These are phyloP conservation scores for Botrytis galanthina DNA, from an alignment of 2,329 filamentous ascomycete species.

Conservation along the genomic window DNA sequence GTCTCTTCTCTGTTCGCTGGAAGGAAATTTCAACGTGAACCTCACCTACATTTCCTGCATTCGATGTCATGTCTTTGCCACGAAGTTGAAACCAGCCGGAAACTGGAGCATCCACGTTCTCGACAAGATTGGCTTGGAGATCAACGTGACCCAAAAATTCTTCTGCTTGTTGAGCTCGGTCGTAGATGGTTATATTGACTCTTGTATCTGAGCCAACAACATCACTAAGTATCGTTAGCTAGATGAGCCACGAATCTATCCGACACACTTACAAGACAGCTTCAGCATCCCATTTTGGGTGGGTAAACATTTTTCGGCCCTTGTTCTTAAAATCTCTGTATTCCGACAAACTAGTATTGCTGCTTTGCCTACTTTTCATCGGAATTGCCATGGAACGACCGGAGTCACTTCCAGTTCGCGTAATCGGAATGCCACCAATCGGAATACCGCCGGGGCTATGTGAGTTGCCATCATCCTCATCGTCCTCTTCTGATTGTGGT, in stretches of 20 bases:
- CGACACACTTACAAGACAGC: constrained; percentile 76
- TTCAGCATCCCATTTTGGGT: constrained; percentile 93
- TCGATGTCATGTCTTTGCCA: constrained; percentile 57
- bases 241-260: constrained; percentile 21
- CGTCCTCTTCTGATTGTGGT: constrained; percentile 60
- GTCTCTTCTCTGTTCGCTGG: constrained; percentile 82
- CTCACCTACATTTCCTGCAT: constrained; percentile 75
- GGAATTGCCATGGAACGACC: constrained; percentile 86
- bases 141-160: constrained; percentile 90
- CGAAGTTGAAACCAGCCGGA: constrained; percentile 84
- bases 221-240: constrained; percentile 57
- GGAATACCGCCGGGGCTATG: constrained; percentile 43
- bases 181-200: constrained; percentile 91
- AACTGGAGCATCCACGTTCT: constrained; percentile 67
- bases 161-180: constrained; percentile 74
- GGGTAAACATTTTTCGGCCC: constrained; percentile 64
- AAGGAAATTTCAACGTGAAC: constrained; percentile 85
- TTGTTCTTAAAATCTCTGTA: constrained; percentile 54
- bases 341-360: constrained; percentile 81
- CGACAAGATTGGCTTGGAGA: constrained; percentile 64
- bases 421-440: constrained; percentile 58
- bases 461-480: constrained; percentile 60
- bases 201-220: constrained; percentile 89
- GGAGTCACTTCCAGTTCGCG: constrained; percentile 74
- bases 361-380: constrained; percentile 95